Evolutionary conservation across 2,329 filamentous ascomycete species (phyloP), one percentile per base, ranked within the genome.

Genomic region (Samsoniella hepiali): DNA sequence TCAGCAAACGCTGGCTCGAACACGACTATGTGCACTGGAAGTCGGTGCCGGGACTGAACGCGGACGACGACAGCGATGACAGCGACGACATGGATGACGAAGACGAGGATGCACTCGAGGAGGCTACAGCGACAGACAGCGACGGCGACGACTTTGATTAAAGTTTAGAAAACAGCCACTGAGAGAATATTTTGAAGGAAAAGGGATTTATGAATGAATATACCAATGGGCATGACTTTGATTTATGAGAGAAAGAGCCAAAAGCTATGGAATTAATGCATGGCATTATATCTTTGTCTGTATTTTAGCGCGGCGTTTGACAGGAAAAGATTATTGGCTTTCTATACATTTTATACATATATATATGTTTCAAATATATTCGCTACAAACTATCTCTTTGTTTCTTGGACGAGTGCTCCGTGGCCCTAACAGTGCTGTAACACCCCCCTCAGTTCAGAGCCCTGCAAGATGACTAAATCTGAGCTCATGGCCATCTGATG

Each of bases 1-100:
- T 87, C 68, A 97, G 93, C 74, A 92, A 91, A 75, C 84, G 87
- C 64, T 98, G 95, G 96, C 78, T 99, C 13, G 89, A 93, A 66
- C 83, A 85, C 27, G 90, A 96, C 72, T 97, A 97, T 72, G 83
- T 94, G 36, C 82, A 88, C 58, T 97, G 92, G 91, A 85, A 86
- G 67, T 84, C 88, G 5, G 85, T 96, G 42, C 87, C 88, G 0
- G 91, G 90, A 0, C 76, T 93, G 11, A 83, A 88, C 64, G 82
- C 82, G 31, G 82, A 84, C 6, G 81, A 82, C 7, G 82, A 82
- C 42, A 81, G 83, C 32, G 82, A 83, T 49, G 82, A 82, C 50
- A 82, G 83, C 17, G 78, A 80, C 5, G 82, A 84, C 3, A 79
- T 80, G 10, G 82, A 82, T 34, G 77, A 78, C 3, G 76, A 79